Conservation (phyloP, 352 stramenopile genomes). For the Globisporangium megalacanthum region DNA sequence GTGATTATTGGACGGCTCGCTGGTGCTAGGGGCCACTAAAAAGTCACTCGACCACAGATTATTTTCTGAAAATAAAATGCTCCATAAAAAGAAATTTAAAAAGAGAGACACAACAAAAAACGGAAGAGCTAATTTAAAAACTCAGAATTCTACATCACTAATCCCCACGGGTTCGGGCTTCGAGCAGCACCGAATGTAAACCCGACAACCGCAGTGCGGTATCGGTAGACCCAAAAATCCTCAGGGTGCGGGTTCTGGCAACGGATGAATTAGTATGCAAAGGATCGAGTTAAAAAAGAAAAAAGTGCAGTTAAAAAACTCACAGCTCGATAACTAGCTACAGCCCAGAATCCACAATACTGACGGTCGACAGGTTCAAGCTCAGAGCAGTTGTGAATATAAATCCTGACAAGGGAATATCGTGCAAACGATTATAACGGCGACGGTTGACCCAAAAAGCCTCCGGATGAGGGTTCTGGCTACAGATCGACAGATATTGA, state of each 20-base stretch:
- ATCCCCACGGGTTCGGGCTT: background rate
- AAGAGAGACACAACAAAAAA: background rate
- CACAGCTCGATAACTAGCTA: too few species aligned
- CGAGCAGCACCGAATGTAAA: too few species aligned
- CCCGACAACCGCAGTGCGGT: too few species aligned
- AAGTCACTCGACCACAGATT: background rate
- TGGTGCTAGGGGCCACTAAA: background rate
- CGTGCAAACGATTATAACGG: background rate
- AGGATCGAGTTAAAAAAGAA: too few species aligned
- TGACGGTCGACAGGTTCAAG: too few species aligned
- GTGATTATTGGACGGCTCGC: too few species aligned
- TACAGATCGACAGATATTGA: background rate
- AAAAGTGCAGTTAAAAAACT: too few species aligned
- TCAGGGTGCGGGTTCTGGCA: too few species aligned
- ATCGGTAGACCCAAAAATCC: too few species aligned
- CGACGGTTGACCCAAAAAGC: background rate
- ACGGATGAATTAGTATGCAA: too few species aligned
- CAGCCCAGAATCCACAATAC: too few species aligned
- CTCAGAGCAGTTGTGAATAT: background rate
- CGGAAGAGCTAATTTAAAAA: background rate
- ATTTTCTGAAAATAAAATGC: background rate
- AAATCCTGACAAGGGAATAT: background rate
- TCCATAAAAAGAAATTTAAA: background rate
- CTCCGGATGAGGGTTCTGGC: background rate
- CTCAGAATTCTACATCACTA: background rate